Base-by-base conservation (phyloP, 2,329 filamentous ascomycete species). In the Hymenoscyphus occultus region DNA sequence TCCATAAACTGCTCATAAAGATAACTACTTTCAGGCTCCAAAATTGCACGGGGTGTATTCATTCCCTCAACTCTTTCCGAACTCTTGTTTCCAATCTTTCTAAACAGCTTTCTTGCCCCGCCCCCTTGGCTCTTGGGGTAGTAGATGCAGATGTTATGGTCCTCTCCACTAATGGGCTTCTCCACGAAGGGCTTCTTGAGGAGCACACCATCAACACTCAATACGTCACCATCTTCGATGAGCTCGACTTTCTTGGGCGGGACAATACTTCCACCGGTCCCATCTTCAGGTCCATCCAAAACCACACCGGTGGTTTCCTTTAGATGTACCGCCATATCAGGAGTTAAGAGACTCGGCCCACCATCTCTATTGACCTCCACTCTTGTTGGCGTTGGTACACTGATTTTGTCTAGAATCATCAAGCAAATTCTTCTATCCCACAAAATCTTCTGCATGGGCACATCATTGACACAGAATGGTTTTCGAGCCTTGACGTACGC, bases 91-190 rank as follows among this genome's bases (percentile, higher is more conserved):
- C 96, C 96, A 73, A 99, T 91, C 78, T 99, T 99, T 65, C 95
- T 86, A 79, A 99, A 99, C 3, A 99, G 84, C 71, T 94, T 91
- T 65, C 96, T 86, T 32, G 93, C 96, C 65, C 95, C 95, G 59
- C 94, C 93, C 3, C 93, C 93, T 59, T 91, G 86, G 54, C 91
- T 90, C 68, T 89, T 90, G 28, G 94, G 92, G 74, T 96, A 98
- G 79, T 98, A 99, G 64, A 99, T 97, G 78, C 96, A 90, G 72
- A 99, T 97, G 76, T 99, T 99, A 80, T 99, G 95, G 74, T 99
- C 94, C 78, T 99, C 95, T 40, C 95, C 95, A 74, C 92, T 97
- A n/a, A 93, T 93, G 0, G 95, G 95, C 77, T 99, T 99, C 76
- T 99, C 95, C 45, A 99, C 95, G 74, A 99, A 99, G 0, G 95